Evolutionary conservation across 805 yeast species (phyloP).

Genomic region (Priceomyces haplophilus): DNA sequence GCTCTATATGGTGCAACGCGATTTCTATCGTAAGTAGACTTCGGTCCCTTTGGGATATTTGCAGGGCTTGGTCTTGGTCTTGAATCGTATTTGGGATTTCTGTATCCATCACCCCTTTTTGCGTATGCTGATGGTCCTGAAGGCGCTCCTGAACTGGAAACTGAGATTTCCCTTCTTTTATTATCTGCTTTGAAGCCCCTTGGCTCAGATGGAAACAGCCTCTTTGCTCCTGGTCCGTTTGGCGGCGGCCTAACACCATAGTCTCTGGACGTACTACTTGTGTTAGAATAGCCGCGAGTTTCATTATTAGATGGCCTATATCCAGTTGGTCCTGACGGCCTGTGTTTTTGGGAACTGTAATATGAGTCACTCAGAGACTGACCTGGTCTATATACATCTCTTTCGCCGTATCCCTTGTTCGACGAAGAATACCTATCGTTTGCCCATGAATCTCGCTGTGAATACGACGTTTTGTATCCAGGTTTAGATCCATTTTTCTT

Average conservation of each 20-base stretch:
- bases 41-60: conserved; percentile 13
- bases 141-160: conserved; percentile 6
- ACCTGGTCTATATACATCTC: conserved; percentile 15
- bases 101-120: conserved; percentile 5
- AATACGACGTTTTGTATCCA: conserved; percentile 11
- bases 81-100: conserved; percentile 4
- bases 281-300: conserved; percentile 3
- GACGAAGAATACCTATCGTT: conserved; percentile 9
- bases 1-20: conserved; percentile 1
- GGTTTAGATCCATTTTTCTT: conserved; percentile 7
- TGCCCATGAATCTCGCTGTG: conserved; percentile 8
- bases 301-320: conserved; percentile 10
- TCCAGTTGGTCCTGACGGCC: conserved; percentile 21
- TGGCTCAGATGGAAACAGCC: conserved; percentile 14
- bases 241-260: conserved; percentile 1
- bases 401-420: conserved; percentile 11
- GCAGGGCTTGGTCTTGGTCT: conserved; percentile 6
- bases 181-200: conserved; percentile 9
- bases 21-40: conserved; percentile 4
- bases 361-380: conserved; percentile 6
- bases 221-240: conserved; percentile 5
- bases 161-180: conserved; percentile 10
- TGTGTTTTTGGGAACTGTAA: conserved; percentile 1
- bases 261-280: conserved; percentile 5
- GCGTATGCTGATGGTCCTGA: conserved; percentile 10